These are phyloP conservation scores for Pythium pyrilobum DNA, from an alignment of 352 stramenopile species.

Conservation along the genomic window DNA sequence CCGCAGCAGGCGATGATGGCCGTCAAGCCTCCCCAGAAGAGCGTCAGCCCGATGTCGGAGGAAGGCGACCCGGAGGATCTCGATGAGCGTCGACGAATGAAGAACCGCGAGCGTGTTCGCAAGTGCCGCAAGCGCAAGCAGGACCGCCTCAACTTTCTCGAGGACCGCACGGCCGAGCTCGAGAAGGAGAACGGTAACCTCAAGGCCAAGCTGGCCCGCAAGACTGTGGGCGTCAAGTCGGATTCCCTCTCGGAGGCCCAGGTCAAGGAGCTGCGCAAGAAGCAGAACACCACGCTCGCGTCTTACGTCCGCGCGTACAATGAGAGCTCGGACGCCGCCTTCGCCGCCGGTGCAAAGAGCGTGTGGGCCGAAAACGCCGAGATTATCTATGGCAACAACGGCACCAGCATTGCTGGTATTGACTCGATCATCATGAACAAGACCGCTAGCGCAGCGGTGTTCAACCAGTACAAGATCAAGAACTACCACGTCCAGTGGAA, in stretches of 20 bases:
- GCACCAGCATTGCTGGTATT: conserved; percentile 40
- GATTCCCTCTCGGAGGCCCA: conserved; percentile 50
- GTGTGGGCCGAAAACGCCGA: conserved; percentile 67
- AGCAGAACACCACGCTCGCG: conserved; percentile 70
- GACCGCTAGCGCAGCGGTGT: conserved; percentile 47
- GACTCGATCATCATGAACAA: conserved; percentile 64
- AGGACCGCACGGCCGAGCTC: conserved; percentile 77
- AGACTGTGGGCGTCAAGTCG: conserved; percentile 26
- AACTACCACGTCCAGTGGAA: conserved; percentile 82
- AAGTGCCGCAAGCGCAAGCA: conserved; percentile 89
- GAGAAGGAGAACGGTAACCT: conserved; percentile 80
- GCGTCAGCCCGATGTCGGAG: conserved; percentile 62
- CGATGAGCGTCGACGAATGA: conserved; percentile 83
- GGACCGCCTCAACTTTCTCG: conserved; percentile 81
- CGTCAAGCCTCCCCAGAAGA: conserved; percentile 23
- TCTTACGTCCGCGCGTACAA: conserved; percentile 76
- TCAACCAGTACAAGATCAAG: conserved; percentile 78
- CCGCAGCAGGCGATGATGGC: conserved; percentile 32
- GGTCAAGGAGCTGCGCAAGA: conserved; percentile 74
- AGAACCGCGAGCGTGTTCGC: conserved; percentile 85
- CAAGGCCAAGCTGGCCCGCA: conserved; percentile 72
- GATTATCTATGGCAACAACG: conserved; percentile 58
- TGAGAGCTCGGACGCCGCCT: conserved; percentile 38
- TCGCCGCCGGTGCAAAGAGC: conserved; percentile 41
- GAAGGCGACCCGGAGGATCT: conserved; percentile 72